Conservation (phyloP, 1,284 basidiomycete genomes). For the Ceraceosorus guamensis region DNA sequence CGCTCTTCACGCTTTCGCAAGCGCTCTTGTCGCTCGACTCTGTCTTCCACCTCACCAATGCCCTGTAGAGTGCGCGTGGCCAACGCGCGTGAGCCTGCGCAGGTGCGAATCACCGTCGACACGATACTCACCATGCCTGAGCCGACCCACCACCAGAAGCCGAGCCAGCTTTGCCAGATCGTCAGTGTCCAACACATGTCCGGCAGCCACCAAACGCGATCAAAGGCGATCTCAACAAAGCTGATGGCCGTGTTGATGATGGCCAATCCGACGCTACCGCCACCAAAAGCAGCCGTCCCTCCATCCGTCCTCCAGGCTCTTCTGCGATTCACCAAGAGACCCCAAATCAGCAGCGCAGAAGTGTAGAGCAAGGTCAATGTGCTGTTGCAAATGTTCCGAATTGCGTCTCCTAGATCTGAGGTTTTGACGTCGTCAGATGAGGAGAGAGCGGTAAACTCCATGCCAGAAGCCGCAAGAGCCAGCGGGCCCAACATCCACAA, state of each 20-base stretch:
- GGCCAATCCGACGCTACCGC: slow-evolving; percentile 43
- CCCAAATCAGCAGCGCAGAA: slow-evolving; percentile 82
- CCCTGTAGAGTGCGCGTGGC: slow-evolving; percentile 13
- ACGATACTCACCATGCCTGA: slow-evolving; percentile 34
- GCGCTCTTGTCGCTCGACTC: slow-evolving; percentile 24
- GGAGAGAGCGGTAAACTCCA: slow-evolving; percentile 73
- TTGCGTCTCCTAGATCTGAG: slow-evolving; percentile 65
- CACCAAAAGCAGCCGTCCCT: slow-evolving; percentile 88
- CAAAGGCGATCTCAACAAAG: slow-evolving; percentile 44
- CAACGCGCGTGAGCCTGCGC: not conserved
- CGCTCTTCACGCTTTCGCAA: slow-evolving; percentile 10
- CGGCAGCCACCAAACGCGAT: slow-evolving; percentile 46
- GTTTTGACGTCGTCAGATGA: slow-evolving; percentile 45
- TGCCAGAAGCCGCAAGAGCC: slow-evolving; percentile 72
- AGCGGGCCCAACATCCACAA: slow-evolving; percentile 79
- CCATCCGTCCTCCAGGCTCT: slow-evolving; percentile 86
- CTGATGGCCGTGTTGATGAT: slow-evolving; percentile 41
- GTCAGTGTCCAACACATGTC: slow-evolving; percentile 43
- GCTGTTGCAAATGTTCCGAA: slow-evolving; percentile 90
- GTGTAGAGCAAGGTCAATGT: slow-evolving; percentile 91
- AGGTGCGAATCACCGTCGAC: not conserved
- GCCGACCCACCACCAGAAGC: slow-evolving; percentile 49
- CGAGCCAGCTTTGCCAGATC: slow-evolving; percentile 48
- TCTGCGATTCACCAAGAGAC: slow-evolving; percentile 75
- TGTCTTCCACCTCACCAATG: slow-evolving; percentile 47